Percentiles rank a stretch among this genome's conserved stretches.
These are phyloP conservation scores for Urochloa ruziziensis DNA, from an alignment of 176 grass and related monocot genomes.

Conservation along the genomic window DNA sequence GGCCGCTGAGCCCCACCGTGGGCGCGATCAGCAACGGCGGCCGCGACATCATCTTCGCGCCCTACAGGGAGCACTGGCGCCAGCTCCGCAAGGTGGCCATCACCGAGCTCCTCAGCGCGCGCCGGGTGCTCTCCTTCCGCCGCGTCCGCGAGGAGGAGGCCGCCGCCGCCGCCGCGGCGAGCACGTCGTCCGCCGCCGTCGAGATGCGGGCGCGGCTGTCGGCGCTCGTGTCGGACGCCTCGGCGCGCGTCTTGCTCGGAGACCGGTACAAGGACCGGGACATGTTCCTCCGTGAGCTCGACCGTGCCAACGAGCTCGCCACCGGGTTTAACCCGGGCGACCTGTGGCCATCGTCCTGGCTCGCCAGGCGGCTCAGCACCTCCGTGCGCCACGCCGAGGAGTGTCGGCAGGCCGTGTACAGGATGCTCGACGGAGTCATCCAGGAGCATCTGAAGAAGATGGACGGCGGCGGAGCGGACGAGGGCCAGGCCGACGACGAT, in stretches of 20 bases:
- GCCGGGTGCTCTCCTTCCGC: constrained; percentile 42
- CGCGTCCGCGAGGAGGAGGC: constrained; percentile 58
- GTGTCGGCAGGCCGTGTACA: no score
- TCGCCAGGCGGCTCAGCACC: background rate
- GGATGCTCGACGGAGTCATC: no score
- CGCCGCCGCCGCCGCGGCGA: background rate
- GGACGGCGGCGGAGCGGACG: no score
- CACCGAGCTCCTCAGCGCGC: constrained; percentile 51
- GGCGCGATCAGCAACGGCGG: constrained; percentile 28
- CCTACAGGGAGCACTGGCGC: constrained; percentile 65
- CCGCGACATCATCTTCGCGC: constrained; percentile 51
- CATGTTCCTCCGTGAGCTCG: constrained; percentile 27
- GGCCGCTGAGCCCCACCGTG: constrained; percentile 43
- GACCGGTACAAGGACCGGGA: constrained; percentile 52
- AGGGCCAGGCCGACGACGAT: background rate
- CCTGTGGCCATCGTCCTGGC: constrained; percentile 49
- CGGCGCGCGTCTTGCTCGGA: constrained; percentile 39
- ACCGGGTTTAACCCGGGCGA: constrained; percentile 52
- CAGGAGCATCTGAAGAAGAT: no score
- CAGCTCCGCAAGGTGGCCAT: constrained; percentile 55
- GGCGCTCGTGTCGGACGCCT: constrained; percentile 13
- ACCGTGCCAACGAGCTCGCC: background rate
- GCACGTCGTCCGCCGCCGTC: background rate
- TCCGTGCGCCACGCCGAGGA: no score
- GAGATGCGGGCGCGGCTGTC: constrained; percentile 51